Base-by-base conservation (phyloP, 176 grass and related monocot genomes). In the Tillandsia fasciculata region DNA sequence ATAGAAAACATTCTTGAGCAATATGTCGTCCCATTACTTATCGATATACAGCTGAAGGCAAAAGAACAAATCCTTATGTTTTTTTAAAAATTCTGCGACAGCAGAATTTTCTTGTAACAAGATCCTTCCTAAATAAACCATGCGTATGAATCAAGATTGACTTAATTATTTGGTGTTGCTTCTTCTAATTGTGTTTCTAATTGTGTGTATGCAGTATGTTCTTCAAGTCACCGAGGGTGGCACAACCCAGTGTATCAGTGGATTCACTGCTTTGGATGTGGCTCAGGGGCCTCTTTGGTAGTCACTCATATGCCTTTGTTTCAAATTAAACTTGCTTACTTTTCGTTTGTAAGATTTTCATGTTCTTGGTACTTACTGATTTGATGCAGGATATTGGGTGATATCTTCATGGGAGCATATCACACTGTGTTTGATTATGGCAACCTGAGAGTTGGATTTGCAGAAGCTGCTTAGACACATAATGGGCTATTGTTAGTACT, bases 201-300 rank as follows among this genome's bases (percentile, higher is more conserved):
- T 42, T 4, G 33, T 54, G 12, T 64, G 48, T 52, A 1, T 77
- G 58, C 71, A 85, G 82, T 80, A 79, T 63, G 53, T 80, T 47
- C 82, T 85, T 4, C 68, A 85, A 69, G 59, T 85, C 14, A 50
- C 50, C 48, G 52, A 65, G 14, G 82, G 77, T 50, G 66, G 15
- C 20, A 24, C 61, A 68, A 50, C 48, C 18, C 77, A 83, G 14
- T 81, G 85, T 47, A 83, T 81, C 47, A 86, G 83, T 65, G 83
- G 83, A 24, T 86, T 84, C 66, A 78, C 68, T 18, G 81, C 74
- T 70, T 15, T 82, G 50, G 78, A 89, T 74, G 24, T 79, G 14
- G 67, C 82, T 51, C 64, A 51, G 12, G 79, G 67, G 23, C 76
- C 78, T 57, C 82, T 79, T 15, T 85, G 76, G 77, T 59, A 76